Evolutionary conservation across 148 eudicot genomes (phyloP), one percentile per base, ranked within the genome.

Genomic region (Suaeda aralocaspica): DNA sequence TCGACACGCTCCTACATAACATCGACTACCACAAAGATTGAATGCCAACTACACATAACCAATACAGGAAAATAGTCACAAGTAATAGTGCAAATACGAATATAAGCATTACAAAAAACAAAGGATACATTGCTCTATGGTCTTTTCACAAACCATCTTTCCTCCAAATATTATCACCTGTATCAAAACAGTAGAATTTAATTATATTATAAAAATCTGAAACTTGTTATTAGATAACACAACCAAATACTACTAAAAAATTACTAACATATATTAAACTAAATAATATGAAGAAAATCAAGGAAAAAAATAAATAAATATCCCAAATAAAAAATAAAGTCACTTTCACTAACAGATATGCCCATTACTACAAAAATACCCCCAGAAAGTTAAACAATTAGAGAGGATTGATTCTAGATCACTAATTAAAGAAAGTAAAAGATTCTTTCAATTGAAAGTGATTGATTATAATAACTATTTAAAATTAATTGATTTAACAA

Each of bases 81-180:
- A n/a, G n/a, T n/a, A n/a, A n/a, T n/a, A n/a, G 19, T 29, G 36
- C 10, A 60, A 4, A 56, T 46, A 60, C 46, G 15, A 61, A 34
- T 9, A 61, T 16, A 33, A 18, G 21, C 26, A 12, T n/a, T 1
- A 49, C 6, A 3, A 63, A 41, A 46, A 52, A 3, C 6, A 69
- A 69, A 75, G 79, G 79, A 76, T 76, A 76, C 79, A 52, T 69
- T 70, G 69, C 49, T 64, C 69, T 30, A 19, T 24, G 26, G 69
- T 66, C 42, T 62, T 63, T 75, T 69, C 69, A 14, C 69, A 75
- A 69, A 70, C 74, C 79, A 76, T 70, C 65, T 55, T 76, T 76
- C 74, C 74, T 69, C 70, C 51, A 70, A 70, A 12, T 22, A 64
- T 45, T 22, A 64, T 45, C 66, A 76, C 70, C 79, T 76, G 14